Conservation (phyloP, 176 grass and related monocot genomes). For the Zoysia pacifica region DNA sequence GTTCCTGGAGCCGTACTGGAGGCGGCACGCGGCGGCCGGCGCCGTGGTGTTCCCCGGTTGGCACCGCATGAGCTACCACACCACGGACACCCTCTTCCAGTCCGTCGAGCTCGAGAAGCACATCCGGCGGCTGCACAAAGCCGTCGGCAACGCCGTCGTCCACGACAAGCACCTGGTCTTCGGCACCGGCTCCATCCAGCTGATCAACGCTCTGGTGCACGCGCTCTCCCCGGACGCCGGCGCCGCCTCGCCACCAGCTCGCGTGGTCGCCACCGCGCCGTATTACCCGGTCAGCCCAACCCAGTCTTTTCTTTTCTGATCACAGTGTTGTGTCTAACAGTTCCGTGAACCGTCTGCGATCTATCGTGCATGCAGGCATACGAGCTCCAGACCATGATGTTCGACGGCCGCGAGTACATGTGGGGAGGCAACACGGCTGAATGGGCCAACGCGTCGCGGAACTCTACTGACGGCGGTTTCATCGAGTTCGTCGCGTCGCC, state of each 20-base stretch:
- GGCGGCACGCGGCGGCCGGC: conserved; percentile 54
- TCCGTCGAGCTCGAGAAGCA: conserved; percentile 66
- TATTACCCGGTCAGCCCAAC: conserved; percentile 42
- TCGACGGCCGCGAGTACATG: conserved; percentile 51
- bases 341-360: background rate
- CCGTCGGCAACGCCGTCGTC: conserved; percentile 58
- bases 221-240: conserved; percentile 49
- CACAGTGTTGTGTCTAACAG: too few relatives aligned
- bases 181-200: conserved; percentile 45
- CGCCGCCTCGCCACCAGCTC: conserved; percentile 36
- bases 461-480: conserved; percentile 30
- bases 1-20: conserved; percentile 77
- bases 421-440: conserved; percentile 47
- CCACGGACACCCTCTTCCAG: conserved; percentile 25
- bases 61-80: conserved; percentile 64
- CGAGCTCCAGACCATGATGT: conserved; percentile 16
- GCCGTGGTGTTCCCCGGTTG: conserved; percentile 71
- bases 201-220: conserved; percentile 74
- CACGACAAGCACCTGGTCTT: conserved; percentile 65
- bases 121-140: conserved; percentile 56
- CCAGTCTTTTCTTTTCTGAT: too few relatives aligned
- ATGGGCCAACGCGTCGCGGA: conserved; percentile 43
- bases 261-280: conserved; percentile 57
- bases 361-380: conserved; percentile 37
- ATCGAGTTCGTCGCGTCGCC: conserved; percentile 85